A percentile compares a stretch with the other conserved stretches of the same genome.
phyloP scores from a whole-genome alignment of 2,329 filamentous ascomycete species.

The Pseudofabraea citricarpa region DNA sequence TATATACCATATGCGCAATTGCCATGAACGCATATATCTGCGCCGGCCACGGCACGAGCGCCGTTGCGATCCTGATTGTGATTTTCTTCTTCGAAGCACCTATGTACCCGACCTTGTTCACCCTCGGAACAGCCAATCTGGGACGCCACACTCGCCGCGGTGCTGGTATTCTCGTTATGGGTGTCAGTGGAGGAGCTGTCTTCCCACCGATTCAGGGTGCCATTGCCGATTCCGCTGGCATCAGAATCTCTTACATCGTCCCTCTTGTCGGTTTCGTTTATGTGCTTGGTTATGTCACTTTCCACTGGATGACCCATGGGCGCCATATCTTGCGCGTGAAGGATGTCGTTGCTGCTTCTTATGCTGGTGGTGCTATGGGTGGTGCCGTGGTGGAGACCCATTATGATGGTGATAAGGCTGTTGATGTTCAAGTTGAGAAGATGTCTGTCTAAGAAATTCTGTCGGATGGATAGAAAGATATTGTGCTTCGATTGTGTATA shows the following conservation, averaged over 20 bases:
- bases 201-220: slow-evolving; percentile 69
- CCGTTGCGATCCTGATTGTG: slow-evolving; percentile 59
- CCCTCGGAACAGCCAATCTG: slow-evolving; percentile 69
- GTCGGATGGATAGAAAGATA: neutral
- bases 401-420: slow-evolving; percentile 13
- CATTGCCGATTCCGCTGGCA: slow-evolving; percentile 49
- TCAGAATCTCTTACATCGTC: slow-evolving; percentile 38
- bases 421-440: slow-evolving; percentile 12
- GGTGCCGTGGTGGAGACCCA: slow-evolving; percentile 13
- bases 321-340: slow-evolving; percentile 27
- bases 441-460: neutral
- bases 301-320: slow-evolving; percentile 29
- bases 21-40: slow-evolving; percentile 29
- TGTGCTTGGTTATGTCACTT: slow-evolving; percentile 27
- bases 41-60: slow-evolving; percentile 32
- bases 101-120: slow-evolving; percentile 78
- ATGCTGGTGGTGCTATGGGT: slow-evolving; percentile 20
- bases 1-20: slow-evolving; percentile 53
- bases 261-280: slow-evolving; percentile 38
- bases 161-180: slow-evolving; percentile 65
- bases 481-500: too few relatives aligned
- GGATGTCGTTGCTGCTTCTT: slow-evolving; percentile 18
- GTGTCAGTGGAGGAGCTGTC: slow-evolving; percentile 67
- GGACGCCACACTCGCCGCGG: slow-evolving; percentile 75
- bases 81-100: slow-evolving; percentile 77